These are phyloP conservation scores for Calamus simplicifolius DNA, from an alignment of 176 grass and related monocot species.

Conservation along the genomic window DNA sequence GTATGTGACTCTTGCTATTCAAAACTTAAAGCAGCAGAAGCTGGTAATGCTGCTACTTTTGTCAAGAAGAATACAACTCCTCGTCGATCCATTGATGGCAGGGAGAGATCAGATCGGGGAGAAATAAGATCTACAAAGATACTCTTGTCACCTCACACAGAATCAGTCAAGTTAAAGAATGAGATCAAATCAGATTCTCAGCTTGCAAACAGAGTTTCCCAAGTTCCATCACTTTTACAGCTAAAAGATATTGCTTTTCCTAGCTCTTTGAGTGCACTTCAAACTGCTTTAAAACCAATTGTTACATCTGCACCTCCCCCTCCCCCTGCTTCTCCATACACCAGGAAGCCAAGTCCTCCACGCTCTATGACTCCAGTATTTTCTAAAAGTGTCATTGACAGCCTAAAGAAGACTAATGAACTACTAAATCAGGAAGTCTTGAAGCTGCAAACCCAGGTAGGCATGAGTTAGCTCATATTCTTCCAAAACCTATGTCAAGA, in stretches of 20 bases:
- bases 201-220: slow-evolving; percentile 36
- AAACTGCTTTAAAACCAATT: slow-evolving; percentile 58
- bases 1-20: slow-evolving; percentile 93
- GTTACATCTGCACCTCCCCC: slow-evolving; percentile 42
- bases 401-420: slow-evolving; percentile 53
- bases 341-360: slow-evolving; percentile 37
- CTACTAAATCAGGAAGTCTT: slow-evolving; percentile 53
- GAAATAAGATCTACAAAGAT: slow-evolving; percentile 64
- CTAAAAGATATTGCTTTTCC: slow-evolving; percentile 50
- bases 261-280: slow-evolving; percentile 42
- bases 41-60: slow-evolving; percentile 6
- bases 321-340: slow-evolving; percentile 35
- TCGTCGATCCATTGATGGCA: slow-evolving; percentile 55
- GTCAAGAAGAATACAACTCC: slow-evolving; percentile 59
- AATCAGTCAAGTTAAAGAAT: slow-evolving; percentile 44
- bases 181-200: slow-evolving; percentile 55
- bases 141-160: slow-evolving; percentile 37
- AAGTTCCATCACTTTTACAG: slow-evolving; percentile 59
- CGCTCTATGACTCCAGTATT: slow-evolving; percentile 29
- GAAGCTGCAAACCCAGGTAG: slow-evolving; percentile 67
- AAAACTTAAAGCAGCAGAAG: slow-evolving; percentile 75
- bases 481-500: too few relatives aligned
- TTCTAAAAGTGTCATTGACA: slow-evolving; percentile 40
- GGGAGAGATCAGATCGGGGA: slow-evolving; percentile 45
- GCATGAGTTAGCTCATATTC: background rate